Evolutionary conservation across 2,329 filamentous ascomycete species (phyloP).

Genomic region (Trichoderma brevicompactum): DNA sequence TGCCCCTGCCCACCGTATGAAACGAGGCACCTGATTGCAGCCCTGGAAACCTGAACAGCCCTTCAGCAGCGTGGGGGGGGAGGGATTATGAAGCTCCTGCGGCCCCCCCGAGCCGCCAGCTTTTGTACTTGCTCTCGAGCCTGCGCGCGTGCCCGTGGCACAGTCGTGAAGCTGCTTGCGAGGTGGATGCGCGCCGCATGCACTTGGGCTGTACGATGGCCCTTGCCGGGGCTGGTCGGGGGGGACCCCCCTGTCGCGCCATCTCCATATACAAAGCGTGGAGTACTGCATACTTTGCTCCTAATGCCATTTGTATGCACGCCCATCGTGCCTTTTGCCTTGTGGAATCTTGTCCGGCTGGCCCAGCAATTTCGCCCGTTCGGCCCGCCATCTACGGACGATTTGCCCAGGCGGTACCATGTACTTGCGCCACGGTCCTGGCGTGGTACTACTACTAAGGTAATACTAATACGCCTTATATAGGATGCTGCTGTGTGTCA

Average conservation of each 20-base stretch:
- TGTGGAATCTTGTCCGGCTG: too few species aligned
- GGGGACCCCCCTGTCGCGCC: background rate
- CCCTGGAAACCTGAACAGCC: too few species aligned
- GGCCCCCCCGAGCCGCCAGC: background rate
- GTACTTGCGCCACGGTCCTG: too few species aligned
- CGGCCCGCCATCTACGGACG: background rate
- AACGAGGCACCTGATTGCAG: background rate
- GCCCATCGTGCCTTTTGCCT: background rate
- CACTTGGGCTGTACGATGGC: conserved; percentile 3
- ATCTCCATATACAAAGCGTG: background rate
- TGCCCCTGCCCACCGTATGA: conserved; percentile 17
- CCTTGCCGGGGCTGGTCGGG: background rate
- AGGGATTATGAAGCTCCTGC: conserved; percentile 4
- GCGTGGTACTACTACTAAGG: too few species aligned
- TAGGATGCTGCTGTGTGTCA: too few species aligned
- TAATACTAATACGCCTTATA: too few species aligned
- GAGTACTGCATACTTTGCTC: background rate
- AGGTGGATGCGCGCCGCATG: background rate
- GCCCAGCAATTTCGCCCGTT: background rate
- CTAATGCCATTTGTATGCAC: background rate
- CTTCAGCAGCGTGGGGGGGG: background rate
- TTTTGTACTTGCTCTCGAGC: background rate
- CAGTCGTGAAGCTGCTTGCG: background rate
- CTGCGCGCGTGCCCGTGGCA: too few species aligned
- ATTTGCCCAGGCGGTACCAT: too few species aligned